Percentiles rank a stretch among this genome's conserved stretches.
Evolutionary conservation across 176 grass and related monocot species (phyloP).

Genomic region (Carex parvula): DNA sequence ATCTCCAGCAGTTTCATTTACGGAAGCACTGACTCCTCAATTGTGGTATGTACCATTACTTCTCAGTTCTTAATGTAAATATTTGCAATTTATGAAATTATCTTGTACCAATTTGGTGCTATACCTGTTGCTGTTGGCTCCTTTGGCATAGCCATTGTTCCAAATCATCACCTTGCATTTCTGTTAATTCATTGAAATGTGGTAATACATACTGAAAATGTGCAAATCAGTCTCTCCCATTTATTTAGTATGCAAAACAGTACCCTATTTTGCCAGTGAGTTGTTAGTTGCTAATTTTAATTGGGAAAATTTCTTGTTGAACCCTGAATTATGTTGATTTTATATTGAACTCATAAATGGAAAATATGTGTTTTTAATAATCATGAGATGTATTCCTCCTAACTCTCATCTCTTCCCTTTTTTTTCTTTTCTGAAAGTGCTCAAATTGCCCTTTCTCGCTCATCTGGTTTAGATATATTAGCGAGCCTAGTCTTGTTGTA

Average conservation of each 20-base stretch:
- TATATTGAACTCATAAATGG: not conserved
- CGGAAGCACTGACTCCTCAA: not conserved
- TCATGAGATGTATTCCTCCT: too few relatives aligned
- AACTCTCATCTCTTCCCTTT: too few relatives aligned
- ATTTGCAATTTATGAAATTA: not conserved
- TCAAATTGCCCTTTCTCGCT: too few relatives aligned
- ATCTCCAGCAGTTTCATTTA: not conserved
- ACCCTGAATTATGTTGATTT: not conserved
- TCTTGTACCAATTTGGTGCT: not conserved
- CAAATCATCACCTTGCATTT: not conserved
- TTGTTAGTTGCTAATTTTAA: not conserved
- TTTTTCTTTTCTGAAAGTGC: too few relatives aligned
- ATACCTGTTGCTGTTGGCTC: not conserved
- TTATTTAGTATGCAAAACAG: not conserved
- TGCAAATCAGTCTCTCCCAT: not conserved
- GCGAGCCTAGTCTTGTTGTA: too few relatives aligned
- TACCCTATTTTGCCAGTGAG: not conserved
- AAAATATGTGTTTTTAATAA: not conserved
- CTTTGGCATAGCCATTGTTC: not conserved
- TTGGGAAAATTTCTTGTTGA: not conserved
- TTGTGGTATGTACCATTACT: not conserved
- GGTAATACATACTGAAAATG: not conserved
- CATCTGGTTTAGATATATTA: too few relatives aligned
- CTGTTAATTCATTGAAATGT: not conserved
- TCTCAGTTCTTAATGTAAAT: not conserved